Percentiles rank a stretch among this genome's conserved stretches.
Evolutionary conservation across 768 basidiomycete genomes (phyloP).

Genomic region (Xerocomellus chrysenteron): DNA sequence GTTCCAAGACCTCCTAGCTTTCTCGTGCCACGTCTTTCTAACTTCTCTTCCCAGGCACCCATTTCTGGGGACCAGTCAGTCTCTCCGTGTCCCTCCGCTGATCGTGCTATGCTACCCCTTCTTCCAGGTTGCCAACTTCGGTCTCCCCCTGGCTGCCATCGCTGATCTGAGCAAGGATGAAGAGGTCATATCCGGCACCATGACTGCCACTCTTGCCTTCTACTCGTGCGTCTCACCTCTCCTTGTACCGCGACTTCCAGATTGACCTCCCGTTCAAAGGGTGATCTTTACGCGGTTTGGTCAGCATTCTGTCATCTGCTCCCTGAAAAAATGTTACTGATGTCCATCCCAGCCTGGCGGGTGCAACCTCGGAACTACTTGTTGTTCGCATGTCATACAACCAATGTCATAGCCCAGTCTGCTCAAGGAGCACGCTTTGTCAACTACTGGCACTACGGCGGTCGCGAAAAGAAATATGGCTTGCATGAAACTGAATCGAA

Average conservation of each 20-base stretch:
- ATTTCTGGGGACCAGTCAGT: conserved; percentile 97
- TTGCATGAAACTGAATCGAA: conserved; percentile 33
- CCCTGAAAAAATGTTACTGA: conserved; percentile 1
- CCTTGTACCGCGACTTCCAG: conserved; percentile 5
- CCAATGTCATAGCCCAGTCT: conserved; percentile 85
- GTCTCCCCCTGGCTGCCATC: conserved; percentile 91
- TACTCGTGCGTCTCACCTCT: conserved; percentile 77
- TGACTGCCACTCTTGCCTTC: conserved; percentile 85
- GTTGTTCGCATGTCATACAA: conserved; percentile 90
- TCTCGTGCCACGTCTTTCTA: conserved; percentile 9
- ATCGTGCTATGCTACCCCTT: conserved; percentile 6
- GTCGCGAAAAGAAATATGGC: conserved; percentile 69
- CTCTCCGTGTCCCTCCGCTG: conserved; percentile 1
- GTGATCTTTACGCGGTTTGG: conserved; percentile 96
- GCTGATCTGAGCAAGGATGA: conserved; percentile 92
- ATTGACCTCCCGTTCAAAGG: conserved; percentile 29
- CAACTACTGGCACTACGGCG: conserved; percentile 90
- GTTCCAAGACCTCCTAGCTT: conserved; percentile 31
- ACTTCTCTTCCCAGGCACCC: conserved; percentile 63
- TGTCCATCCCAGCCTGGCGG: conserved; percentile 68
- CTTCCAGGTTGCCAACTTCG: conserved; percentile 93
- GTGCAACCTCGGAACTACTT: conserved; percentile 97
- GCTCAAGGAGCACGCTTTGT: conserved; percentile 83
- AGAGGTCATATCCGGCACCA: conserved; percentile 93
- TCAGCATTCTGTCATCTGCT: conserved; percentile 26